phyloP scores from a whole-genome alignment of 192 early-diverging fungal genomes.

The Nowakowskiella sp. region DNA sequence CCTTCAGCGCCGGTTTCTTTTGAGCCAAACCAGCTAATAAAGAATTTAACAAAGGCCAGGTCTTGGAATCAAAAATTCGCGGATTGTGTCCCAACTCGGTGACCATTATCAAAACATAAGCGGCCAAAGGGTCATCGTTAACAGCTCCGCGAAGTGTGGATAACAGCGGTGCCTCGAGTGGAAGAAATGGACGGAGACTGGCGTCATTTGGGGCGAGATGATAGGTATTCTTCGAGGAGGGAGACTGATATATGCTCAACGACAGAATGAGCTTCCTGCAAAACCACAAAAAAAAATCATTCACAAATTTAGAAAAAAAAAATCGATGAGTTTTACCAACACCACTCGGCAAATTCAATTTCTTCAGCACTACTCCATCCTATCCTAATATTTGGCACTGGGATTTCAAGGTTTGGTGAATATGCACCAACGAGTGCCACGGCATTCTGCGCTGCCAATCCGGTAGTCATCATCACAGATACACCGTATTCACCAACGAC shows the following conservation, averaged over 20 bases:
- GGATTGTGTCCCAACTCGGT: conserved; percentile 28
- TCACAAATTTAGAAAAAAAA: conserved; percentile 4
- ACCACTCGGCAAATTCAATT: conserved; percentile 31
- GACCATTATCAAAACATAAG: conserved; percentile 26
- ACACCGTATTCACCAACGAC: not conserved
- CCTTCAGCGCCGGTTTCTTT: too few relatives aligned
- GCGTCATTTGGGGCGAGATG: conserved; percentile 5
- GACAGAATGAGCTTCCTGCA: conserved; percentile 18
- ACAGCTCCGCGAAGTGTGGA: conserved; percentile 26
- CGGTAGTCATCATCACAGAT: conserved; percentile 3
- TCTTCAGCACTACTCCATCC: conserved; percentile 1
- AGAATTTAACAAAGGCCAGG: conserved; percentile 29
- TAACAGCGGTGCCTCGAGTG: conserved; percentile 18
- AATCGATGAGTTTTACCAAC: conserved; percentile 13
- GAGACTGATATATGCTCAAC: conserved; percentile 22
- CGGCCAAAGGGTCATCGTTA: conserved; percentile 22
- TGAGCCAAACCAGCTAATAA: too few relatives aligned
- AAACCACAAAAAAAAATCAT: not conserved
- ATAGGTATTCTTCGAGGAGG: conserved; percentile 22
- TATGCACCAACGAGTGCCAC: not conserved
- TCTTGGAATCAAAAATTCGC: conserved; percentile 21
- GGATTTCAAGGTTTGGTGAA: conserved; percentile 6
- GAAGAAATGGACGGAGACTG: conserved; percentile 14
- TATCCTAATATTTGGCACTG: conserved; percentile 6
- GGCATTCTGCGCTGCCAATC: not conserved